Evolutionary conservation across 257 asterid genomes (phyloP), one percentile per base, ranked within the genome.

Genomic region (Rauvolfia tetraphylla): DNA sequence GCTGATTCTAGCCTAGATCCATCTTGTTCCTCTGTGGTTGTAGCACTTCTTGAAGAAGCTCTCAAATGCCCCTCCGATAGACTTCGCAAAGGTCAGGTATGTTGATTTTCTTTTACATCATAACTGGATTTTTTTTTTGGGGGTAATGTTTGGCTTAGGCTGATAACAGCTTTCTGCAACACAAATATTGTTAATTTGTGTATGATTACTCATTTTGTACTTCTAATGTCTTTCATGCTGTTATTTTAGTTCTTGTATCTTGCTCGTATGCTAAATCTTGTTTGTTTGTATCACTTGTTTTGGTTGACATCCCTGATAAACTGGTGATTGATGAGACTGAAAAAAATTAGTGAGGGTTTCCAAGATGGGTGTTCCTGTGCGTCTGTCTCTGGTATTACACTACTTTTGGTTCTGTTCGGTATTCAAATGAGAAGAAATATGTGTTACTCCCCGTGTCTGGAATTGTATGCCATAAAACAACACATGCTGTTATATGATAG

Each of bases 71-170:
- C 97, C 46, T 95, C 99, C 2, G 99, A 95, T 84, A 86, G 98
- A 84, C 98, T 95, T 81, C 97, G 99, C 78, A 95, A 95, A 82
- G 99, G 99, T 62, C 99, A 95, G 97, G 99, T 95, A 88, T 68
- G 79, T 76, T 22, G 72, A 67, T 67, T 38, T 63, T 67, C 51
- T 10, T 67, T 67, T 23, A 22, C 31, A 39, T 38, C 33, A 38
- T 17, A 67, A 3, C 49, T 67, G 31, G 72, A 22, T 3, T 13
- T 33, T 38, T 67, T 3, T 38, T 18, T 38, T n/a, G n/a, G n/a
- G n/a, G n/a, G 31, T 20, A 22, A 38, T 38, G 31, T 22, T 67
- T 20, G 72, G 7, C 29, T 18, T 25, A 38, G 51, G 29, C 18
- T 36, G 33, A 38, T 67, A 20, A 67, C 10, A 8, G 72, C 44